A percentile compares a stretch with the other conserved stretches of the same genome.
Conservation (phyloP, 257 asterid genomes). For the Solanum pinnatisectum region DNA sequence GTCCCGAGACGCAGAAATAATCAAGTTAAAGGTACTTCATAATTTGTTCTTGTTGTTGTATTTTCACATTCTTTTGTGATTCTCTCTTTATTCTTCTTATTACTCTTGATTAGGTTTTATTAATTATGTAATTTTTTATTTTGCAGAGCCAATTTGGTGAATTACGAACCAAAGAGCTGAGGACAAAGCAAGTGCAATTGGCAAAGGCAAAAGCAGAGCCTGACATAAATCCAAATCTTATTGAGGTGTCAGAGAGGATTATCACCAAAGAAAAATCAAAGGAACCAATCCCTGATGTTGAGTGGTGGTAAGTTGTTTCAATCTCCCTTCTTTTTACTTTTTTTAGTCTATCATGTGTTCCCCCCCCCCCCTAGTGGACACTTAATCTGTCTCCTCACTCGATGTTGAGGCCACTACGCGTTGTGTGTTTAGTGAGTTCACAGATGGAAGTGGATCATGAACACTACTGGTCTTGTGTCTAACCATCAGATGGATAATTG, state of each 20-base stretch:
- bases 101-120: background rate
- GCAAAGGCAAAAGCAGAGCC: slow-evolving; percentile 89
- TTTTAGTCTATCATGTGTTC: background rate
- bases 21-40: slow-evolving; percentile 56
- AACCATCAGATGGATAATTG: background rate
- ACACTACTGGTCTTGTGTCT: background rate
- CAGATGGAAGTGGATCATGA: background rate
- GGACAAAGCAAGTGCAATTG: slow-evolving; percentile 83
- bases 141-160: slow-evolving; percentile 78
- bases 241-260: slow-evolving; percentile 86
- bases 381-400: background rate
- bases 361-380: background rate
- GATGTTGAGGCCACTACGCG: background rate
- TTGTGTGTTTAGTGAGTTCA: background rate
- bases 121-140: background rate
- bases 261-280: slow-evolving; percentile 62
- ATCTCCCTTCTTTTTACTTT: background rate
- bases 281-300: slow-evolving; percentile 87
- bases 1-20: slow-evolving; percentile 83
- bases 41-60: background rate
- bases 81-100: background rate
- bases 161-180: slow-evolving; percentile 86
- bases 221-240: slow-evolving; percentile 88
- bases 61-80: background rate
- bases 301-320: slow-evolving; percentile 80